Base-by-base conservation (phyloP, 805 yeast species). In the Candida fluviatilis region DNA sequence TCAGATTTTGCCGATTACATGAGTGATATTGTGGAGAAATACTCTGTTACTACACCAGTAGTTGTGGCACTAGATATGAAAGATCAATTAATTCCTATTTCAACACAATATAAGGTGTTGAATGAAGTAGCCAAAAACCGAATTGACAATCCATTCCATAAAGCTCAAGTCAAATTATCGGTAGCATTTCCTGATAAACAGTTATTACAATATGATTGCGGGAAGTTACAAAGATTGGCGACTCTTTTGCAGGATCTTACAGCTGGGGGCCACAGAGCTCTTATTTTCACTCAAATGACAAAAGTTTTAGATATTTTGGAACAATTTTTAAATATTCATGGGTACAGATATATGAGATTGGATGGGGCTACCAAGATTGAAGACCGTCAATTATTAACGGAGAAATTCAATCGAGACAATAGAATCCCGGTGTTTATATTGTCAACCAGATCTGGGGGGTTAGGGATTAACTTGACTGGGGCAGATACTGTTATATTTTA, bases 361-460 rank as follows among this genome's bases (percentile, higher is more conserved):
- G 99, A 93, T 62, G 99, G 99, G 50, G 89, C 98, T 1, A 93
- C 99, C 2, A 89, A 89, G 58, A 86, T 93, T 50, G 99, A 93
- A 61, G 98, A 93, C 60, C 82, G 99, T 50, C 99, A 93, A 58
- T 72, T 90, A 14, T 64, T 93, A 52, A 93, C 99, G 0, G 99
- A 93, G 54, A 72, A 91, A 46, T 93, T 93, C 65, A 93, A 93
- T 57, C 76, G 81, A 35, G 99, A 93, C 57, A 69, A 83, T 11
- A 75, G 81, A 45, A 82, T 91, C 33, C 93, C 95, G 3, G 95
- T 90, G 14, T 93, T 93, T 53, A 93, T 93, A 35, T 62, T 93
- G 38, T 88, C 96, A 3, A 88, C 97, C 2, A 78, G 99, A 62
- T 93, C 99, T 2, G 99, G 99, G 60, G 99, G 99, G 26, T 71